Evolutionary conservation across 106 monocot genomes (phyloP), one percentile per base, ranked within the genome.

Genomic region (Chionographis japonica): DNA sequence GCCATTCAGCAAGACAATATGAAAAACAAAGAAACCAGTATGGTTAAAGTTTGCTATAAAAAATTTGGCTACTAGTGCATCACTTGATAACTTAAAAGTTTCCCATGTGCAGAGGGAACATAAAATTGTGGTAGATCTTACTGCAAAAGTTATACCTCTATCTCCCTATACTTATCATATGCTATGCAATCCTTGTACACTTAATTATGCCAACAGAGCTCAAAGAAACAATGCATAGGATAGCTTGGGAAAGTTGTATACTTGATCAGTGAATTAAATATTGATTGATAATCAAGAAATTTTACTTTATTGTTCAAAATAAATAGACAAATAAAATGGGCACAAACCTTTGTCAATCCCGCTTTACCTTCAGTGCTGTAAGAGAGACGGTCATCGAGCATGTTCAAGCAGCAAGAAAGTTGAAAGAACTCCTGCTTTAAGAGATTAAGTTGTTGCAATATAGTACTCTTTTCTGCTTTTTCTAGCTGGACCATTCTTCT

Each of bases 291-390:
- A 61, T 12, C 5, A 38, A 4, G 8, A 63, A 63, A 27, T 27
- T 60, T 58, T 17, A 50, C 19, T 19, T 67, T 56, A 41, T 43
- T 37, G 51, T 55, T 14, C 11, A 51, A 66, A 69, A 19, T 36
- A 40, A 58, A 4, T 56, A 3, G 61, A 73, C 71, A 6, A 62
- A 37, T 4, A 58, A 43, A 72, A 19, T 62, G 18, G 61, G 67
- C 58, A 79, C 97, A 85, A 77, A 98, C 89, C 92, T 92, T 90
- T 63, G 70, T 12, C 41, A 76, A 37, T 70, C 43, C 74, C 75
- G 68, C 60, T 63, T 65, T 84, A 81, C 79, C 83, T 85, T 79
- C 79, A 50, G 76, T 68, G 52, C 62, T 68, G 38, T 56, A 63
- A 39, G 76, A 78, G 15, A 88, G 67, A 64, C 68, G 63, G 10